These are phyloP conservation scores for Cucumis melo DNA, from an alignment of 306 rosid species.

Conservation along the genomic window DNA sequence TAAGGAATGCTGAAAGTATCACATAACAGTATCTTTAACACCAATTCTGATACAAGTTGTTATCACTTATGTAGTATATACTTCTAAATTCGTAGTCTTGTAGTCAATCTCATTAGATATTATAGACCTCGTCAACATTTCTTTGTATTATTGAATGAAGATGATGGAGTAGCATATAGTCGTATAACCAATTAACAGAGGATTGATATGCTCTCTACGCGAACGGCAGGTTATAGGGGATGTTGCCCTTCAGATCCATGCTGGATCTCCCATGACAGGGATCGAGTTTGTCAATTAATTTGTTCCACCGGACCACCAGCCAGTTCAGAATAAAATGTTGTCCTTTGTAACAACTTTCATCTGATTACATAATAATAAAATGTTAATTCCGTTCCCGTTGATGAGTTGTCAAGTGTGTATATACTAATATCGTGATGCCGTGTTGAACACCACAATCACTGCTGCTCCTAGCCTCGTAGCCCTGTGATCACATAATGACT, in stretches of 20 bases:
- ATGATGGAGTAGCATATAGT: background rate
- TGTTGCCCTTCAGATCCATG: constrained; percentile 62
- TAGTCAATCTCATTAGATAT: background rate
- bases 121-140: background rate
- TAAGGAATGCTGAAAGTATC: background rate
- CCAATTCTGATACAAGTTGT: background rate
- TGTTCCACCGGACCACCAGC: too few species aligned
- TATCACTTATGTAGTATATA: background rate
- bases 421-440: too few species aligned
- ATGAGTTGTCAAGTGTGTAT: too few species aligned
- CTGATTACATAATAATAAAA: too few species aligned
- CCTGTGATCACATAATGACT: too few species aligned
- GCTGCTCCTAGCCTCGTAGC: too few species aligned
- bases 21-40: background rate
- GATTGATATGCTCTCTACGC: background rate
- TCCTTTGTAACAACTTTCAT: too few species aligned
- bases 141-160: background rate
- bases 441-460: too few species aligned
- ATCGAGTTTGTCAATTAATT: constrained; percentile 52
- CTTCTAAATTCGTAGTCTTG: background rate
- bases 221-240: constrained; percentile 57
- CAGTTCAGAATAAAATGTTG: too few species aligned
- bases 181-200: background rate
- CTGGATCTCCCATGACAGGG: constrained; percentile 52
- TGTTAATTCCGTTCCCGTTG: too few species aligned